phyloP scores from a whole-genome alignment of 441 rosid genomes.

The Isatis lusitanica region DNA sequence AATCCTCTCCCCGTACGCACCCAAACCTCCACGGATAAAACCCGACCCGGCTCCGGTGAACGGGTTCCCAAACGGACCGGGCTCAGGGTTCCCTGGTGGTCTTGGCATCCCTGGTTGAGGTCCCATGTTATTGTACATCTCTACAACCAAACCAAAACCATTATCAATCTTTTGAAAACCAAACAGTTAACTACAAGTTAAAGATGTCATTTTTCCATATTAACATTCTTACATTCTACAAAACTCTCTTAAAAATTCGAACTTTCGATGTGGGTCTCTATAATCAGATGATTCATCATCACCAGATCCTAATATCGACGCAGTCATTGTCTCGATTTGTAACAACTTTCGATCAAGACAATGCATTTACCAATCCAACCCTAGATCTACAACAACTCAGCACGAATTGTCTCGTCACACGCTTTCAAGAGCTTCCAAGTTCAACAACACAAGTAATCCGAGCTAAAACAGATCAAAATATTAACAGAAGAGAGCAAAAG shows the following conservation, averaged over 20 bases:
- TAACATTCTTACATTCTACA: not conserved
- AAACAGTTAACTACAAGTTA: too few relatives aligned
- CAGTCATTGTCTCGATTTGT: not conserved
- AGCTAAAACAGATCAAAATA: not conserved
- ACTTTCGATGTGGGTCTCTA: not conserved
- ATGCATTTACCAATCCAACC: not conserved
- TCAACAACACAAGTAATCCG: not conserved
- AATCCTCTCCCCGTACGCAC: conserved; percentile 84
- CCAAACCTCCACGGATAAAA: conserved; percentile 79
- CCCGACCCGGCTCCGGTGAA: conserved; percentile 93
- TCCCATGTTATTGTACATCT: conserved; percentile 77
- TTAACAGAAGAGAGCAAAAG: not conserved
- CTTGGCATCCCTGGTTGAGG: conserved; percentile 67
- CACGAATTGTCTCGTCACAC: not conserved
- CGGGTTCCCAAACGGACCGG: conserved; percentile 84
- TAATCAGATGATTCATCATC: not conserved
- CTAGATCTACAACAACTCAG: conserved; percentile 1
- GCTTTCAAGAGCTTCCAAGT: not conserved
- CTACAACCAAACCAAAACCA: conserved; percentile 38
- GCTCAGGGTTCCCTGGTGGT: conserved; percentile 65
- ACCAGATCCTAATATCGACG: not conserved
- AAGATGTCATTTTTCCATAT: too few relatives aligned
- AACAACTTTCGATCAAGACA: not conserved
- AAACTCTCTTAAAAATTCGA: not conserved
- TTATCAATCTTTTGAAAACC: not conserved